Percentiles rank a stretch among this genome's conserved stretches.
phyloP scores from a whole-genome alignment of 192 early-diverging fungal species.

The Podila clonocystis region DNA sequence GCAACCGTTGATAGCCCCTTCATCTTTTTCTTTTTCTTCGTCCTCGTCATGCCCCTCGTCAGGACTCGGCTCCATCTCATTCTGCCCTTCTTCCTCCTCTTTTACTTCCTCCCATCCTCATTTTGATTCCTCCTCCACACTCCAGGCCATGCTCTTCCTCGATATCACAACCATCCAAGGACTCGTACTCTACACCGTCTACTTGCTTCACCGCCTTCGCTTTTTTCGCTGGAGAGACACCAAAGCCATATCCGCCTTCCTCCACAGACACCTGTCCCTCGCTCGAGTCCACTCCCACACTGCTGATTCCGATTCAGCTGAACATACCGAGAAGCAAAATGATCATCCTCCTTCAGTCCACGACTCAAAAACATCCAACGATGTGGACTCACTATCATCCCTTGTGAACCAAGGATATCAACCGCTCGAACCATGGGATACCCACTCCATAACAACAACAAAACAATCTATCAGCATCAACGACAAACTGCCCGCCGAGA shows the following conservation, averaged over 20 bases:
- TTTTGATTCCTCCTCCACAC: background rate
- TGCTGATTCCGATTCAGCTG: background rate
- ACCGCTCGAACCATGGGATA: too few relatives aligned
- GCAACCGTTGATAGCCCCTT: background rate
- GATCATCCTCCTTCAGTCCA: too few relatives aligned
- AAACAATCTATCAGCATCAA: slow-evolving; percentile 11
- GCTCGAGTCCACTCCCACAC: background rate
- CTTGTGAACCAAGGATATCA: background rate
- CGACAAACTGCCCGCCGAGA: slow-evolving; percentile 16
- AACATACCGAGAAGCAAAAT: background rate
- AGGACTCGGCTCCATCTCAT: too few relatives aligned
- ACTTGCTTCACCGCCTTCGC: slow-evolving; percentile 26
- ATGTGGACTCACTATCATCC: background rate
- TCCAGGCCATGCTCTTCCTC: slow-evolving; percentile 11
- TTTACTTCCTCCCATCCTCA: background rate
- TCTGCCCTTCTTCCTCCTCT: background rate
- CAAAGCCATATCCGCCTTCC: background rate
- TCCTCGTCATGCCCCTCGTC: too few relatives aligned
- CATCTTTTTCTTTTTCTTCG: too few relatives aligned
- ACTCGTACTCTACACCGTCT: slow-evolving; percentile 36
- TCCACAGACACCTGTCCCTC: background rate
- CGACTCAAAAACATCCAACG: too few relatives aligned
- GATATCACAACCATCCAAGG: slow-evolving; percentile 37
- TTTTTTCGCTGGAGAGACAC: slow-evolving; percentile 24
- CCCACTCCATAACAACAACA: background rate